Evolutionary conservation across 2,329 filamentous ascomycete species (phyloP), one percentile per base, ranked within the genome.

Genomic region (Simplicillium aogashimaense): DNA sequence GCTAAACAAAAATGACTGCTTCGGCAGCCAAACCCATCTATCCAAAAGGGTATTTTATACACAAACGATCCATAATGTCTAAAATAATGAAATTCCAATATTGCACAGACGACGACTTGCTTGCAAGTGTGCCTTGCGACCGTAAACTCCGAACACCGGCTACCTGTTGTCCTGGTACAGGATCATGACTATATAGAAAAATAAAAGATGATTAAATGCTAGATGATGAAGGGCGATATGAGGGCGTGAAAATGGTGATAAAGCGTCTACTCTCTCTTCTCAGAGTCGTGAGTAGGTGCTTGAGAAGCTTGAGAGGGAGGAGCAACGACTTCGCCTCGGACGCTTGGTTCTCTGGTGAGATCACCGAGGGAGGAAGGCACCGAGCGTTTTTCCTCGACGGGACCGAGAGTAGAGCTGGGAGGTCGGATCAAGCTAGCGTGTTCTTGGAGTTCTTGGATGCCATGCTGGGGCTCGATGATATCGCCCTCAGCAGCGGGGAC

Each of bases 401-500:
- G 44, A 12, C 28, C 43, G 7, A 49, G 48, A 6, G 49, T 48
- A 2, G 42, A 42, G 36, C 45, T 51, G 11, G 39, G 44, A 5
- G 20, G 58, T 48, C 45, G 53, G 38, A 57, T 56, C 58, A 67
- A 60, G 45, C 53, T 53, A 42, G 64, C 63, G 58, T 88, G 83
- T 57, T 81, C 74, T 44, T 71, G 69, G 49, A 86, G 83, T 57
- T 81, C 74, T 44, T 70, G 69, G 49, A 86, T 85, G 44, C 83
- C 84, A 58, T 88, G 82, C 54, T 83, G 78, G 13, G 84, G 81
- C 50, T 59, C 58, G 39, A 82, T 65, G 41, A 72, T 60, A 28
- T 74, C 69, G 45, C 78, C 76, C 46, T 73, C 66, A 43, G 70
- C 61, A 37, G 72, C 69, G 18, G 78, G 81, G 50, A 84, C 78